Conservation (phyloP, 176 grass and related monocot species). For the Otatea glauca region DNA sequence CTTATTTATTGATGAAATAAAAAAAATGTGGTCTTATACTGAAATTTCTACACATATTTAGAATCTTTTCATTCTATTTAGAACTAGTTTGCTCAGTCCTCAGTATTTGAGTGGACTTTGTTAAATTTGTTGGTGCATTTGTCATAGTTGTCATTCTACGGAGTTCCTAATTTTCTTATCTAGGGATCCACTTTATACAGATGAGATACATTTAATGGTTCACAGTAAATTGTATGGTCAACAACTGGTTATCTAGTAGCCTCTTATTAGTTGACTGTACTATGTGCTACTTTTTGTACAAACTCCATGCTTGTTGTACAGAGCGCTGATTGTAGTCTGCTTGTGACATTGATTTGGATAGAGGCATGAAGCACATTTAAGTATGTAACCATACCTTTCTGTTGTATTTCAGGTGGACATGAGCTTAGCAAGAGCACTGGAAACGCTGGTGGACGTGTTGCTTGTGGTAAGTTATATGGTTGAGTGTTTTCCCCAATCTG, state of each 20-base stretch:
- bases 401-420: constrained; percentile 70
- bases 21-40: not conserved
- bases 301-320: not conserved
- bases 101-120: no score
- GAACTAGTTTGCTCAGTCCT: not conserved
- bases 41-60: not conserved
- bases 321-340: not conserved
- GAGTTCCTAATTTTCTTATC: no score
- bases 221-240: not conserved
- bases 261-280: not conserved
- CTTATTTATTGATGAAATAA: not conserved
- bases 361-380: not conserved
- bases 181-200: no score
- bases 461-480: constrained; percentile 61
- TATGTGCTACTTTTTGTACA: not conserved
- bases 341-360: not conserved
- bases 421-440: constrained; percentile 93
- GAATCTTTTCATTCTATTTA: not conserved
- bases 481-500: not conserved
- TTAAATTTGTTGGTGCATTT: no score
- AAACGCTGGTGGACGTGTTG: constrained; percentile 88
- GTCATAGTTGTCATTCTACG: no score
- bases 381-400: constrained; percentile 2
- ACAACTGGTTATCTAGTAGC: not conserved
- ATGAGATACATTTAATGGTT: not conserved